Evolutionary conservation across 345 rosid genomes (phyloP).

Genomic region (Bruguiera gymnorhiza): DNA sequence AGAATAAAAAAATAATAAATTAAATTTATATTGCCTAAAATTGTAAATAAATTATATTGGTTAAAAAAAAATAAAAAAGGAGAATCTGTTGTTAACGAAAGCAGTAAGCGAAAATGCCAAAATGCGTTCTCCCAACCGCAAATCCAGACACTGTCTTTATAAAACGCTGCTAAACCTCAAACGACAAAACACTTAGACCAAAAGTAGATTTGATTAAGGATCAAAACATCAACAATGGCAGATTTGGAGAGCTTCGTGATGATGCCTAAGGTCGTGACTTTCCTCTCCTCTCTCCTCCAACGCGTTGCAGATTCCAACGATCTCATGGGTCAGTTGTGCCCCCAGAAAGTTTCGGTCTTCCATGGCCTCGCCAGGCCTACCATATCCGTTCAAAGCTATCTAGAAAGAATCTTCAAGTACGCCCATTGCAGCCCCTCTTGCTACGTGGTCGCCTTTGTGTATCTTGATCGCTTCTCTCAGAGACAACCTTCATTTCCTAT

Average conservation of each 20-base stretch:
- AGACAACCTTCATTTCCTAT: no score
- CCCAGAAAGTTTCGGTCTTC: conserved; percentile 47
- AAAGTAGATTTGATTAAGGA: neutral
- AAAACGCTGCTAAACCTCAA: conserved; percentile 15
- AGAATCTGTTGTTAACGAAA: no score
- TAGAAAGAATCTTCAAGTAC: conserved; percentile 65
- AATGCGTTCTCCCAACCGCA: no score
- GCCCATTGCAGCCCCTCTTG: conserved; percentile 71
- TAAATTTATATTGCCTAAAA: no score
- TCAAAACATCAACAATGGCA: conserved; percentile 20
- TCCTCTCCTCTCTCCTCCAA: conserved; percentile 50
- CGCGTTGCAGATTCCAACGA: conserved; percentile 49
- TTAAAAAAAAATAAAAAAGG: no score
- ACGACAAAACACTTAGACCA: conserved; percentile 1
- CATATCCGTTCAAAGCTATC: conserved; percentile 56
- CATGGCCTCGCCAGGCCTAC: conserved; percentile 51
- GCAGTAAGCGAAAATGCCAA: no score
- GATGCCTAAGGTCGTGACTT: conserved; percentile 45
- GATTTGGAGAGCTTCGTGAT: conserved; percentile 12
- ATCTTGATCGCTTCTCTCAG: no score
- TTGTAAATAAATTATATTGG: no score
- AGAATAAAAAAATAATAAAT: no score
- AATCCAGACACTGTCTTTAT: neutral
- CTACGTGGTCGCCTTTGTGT: neutral
- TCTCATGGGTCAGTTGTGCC: conserved; percentile 25